A percentile compares a stretch with the other conserved stretches of the same genome.
phyloP scores from a whole-genome alignment of 768 basidiomycete genomes.

The Gautieria morchelliformis region DNA sequence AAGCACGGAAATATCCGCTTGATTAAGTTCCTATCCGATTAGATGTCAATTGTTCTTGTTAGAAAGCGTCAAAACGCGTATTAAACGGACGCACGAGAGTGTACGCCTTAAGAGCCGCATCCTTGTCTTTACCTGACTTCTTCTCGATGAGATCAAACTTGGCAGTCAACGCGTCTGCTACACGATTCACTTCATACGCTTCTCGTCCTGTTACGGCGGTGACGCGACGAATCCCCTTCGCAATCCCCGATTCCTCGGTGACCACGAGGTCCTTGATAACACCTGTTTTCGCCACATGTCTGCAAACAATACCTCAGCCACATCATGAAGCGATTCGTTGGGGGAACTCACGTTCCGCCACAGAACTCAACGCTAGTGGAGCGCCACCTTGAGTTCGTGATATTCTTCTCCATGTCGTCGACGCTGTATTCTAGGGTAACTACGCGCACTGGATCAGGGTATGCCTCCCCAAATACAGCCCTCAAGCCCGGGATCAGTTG shows the following conservation, averaged over 20 bases:
- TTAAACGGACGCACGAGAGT: conserved; percentile 44
- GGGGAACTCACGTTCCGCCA: conserved; percentile 78
- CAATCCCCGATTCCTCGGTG: conserved; percentile 92
- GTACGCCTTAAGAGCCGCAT: conserved; percentile 75
- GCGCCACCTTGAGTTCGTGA: conserved; percentile 87
- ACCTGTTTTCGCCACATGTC: conserved; percentile 92
- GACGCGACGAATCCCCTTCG: conserved; percentile 93
- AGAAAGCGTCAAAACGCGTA: background rate
- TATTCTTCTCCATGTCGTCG: conserved; percentile 76
- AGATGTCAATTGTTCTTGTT: background rate
- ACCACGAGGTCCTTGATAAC: conserved; percentile 97
- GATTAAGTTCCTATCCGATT: conserved; percentile 67
- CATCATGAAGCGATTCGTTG: background rate
- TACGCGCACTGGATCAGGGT: conserved; percentile 95
- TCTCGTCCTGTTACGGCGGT: conserved; percentile 93
- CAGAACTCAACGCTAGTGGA: conserved; percentile 93
- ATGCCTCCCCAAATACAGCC: conserved; percentile 95
- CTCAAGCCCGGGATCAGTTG: conserved; percentile 87
- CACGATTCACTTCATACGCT: conserved; percentile 69
- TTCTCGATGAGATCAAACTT: conserved; percentile 54
- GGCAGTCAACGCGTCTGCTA: conserved; percentile 52
- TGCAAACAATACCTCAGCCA: conserved; percentile 19
- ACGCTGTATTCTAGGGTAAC: conserved; percentile 84
- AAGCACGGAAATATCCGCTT: conserved; percentile 81
- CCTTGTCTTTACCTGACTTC: conserved; percentile 70